Conservation (phyloP, 106 monocot genomes). For the Allium cepa region DNA sequence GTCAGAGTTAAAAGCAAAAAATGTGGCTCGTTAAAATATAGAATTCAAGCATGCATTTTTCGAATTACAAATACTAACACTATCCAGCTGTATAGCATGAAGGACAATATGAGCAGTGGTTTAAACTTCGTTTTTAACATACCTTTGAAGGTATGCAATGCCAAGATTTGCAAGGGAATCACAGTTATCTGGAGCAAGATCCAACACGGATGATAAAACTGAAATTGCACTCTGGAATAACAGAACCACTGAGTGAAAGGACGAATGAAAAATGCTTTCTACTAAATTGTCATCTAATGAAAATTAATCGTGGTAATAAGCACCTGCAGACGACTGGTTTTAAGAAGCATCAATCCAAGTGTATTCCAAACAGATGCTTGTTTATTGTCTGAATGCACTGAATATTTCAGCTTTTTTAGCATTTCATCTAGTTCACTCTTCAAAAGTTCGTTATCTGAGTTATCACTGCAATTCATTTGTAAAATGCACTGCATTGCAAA, state of each 20-base stretch:
- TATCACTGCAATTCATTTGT: constrained; percentile 49
- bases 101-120: neutral
- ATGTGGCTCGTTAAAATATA: too few relatives aligned
- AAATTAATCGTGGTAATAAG: neutral
- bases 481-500: constrained; percentile 64
- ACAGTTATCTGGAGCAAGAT: constrained; percentile 63
- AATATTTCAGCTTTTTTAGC: constrained; percentile 54
- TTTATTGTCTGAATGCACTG: constrained; percentile 65
- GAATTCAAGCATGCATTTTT: too few relatives aligned
- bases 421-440: constrained; percentile 67
- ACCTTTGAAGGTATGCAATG: constrained; percentile 90
- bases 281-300: constrained; percentile 1
- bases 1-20: too few relatives aligned
- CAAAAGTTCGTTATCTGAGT: constrained; percentile 76
- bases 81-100: too few relatives aligned
- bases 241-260: constrained; percentile 10
- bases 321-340: constrained; percentile 72
- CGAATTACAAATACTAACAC: too few relatives aligned
- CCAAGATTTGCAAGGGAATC: constrained; percentile 96
- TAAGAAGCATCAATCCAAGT: constrained; percentile 87
- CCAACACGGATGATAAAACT: constrained; percentile 67
- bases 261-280: neutral
- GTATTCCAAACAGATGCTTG: constrained; percentile 93
- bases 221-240: constrained; percentile 80
- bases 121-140: neutral